Evolutionary conservation across 805 yeast genomes (phyloP).

Genomic region (Torulaspora quercuum): DNA sequence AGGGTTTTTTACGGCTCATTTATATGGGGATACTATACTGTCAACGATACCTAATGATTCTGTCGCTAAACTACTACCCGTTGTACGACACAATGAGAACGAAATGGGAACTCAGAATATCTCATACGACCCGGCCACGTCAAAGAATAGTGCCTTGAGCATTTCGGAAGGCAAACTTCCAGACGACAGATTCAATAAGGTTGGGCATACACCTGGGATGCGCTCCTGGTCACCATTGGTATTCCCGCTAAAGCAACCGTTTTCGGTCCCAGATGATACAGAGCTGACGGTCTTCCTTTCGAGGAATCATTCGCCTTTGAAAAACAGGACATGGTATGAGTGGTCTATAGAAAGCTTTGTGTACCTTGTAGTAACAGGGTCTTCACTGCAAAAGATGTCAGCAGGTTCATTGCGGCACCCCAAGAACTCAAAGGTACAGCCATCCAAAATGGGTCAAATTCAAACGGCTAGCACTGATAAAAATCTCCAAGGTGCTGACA

Average conservation of each 20-base stretch:
- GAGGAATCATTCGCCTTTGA: constrained; percentile 40
- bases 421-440: not conserved
- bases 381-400: constrained; percentile 12
- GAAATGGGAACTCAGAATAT: constrained; percentile 28
- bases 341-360: constrained; percentile 58
- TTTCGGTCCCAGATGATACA: constrained; percentile 50
- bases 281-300: constrained; percentile 52
- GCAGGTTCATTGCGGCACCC: not conserved
- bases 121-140: constrained; percentile 46
- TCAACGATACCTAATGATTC: constrained; percentile 32
- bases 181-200: constrained; percentile 17
- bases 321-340: constrained; percentile 57
- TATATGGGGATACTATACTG: constrained; percentile 53
- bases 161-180: constrained; percentile 1
- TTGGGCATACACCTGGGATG: constrained; percentile 42
- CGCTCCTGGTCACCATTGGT: constrained; percentile 68
- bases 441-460: constrained; percentile 1
- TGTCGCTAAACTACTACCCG: constrained; percentile 13
- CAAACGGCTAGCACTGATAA: not conserved
- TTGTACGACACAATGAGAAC: constrained; percentile 1
- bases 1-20: constrained; percentile 69
- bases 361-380: constrained; percentile 37
- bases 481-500: constrained; percentile 5
- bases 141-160: not conserved
- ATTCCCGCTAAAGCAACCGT: constrained; percentile 57